Base-by-base conservation (phyloP, 768 basidiomycete genomes). In the Coprinellus micaceus region DNA sequence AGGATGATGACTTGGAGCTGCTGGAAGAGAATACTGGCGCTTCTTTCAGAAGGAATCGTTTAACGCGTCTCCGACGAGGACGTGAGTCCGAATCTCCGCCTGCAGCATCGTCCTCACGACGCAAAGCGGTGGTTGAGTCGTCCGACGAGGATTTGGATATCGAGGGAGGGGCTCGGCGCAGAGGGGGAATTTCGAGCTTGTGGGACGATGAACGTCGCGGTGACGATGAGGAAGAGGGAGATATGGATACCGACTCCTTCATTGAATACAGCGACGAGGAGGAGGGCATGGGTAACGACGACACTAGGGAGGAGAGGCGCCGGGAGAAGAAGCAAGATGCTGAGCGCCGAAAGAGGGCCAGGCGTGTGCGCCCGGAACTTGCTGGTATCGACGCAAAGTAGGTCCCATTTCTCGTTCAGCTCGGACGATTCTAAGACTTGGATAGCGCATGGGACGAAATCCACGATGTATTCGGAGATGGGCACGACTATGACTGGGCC, bases 401-500 rank as follows among this genome's bases (percentile, higher is more conserved):
- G 72, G 90, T 80, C 37, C 48, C 50, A 22, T 39, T 39, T 41
- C 45, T 17, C 28, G 57, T 44, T 48, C 19, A 41, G 25, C 36
- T 44, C 51, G 26, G 17, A 52, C 44, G 29, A 57, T 54, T 58
- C 65, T 61, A 55, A 61, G 30, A n/a, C 43, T 4, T 55, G 59
- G 59, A 2, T 61, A 96, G 93, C 64, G 88, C 93, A 25, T 97
- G 94, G 93, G 88, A 91, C 46, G 97, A 98, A 72, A 89, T 98
- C 25, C 88, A 90, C 59, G 95, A 93, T 57, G 92, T 98, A 1
- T 99, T 99, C 61, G 97, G 97, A 30, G 91, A 95, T 60, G 97
- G 97, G 6, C 86, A 89, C 63, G 95, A 98, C 61, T 99, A 96
- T 68, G 94, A 94, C 63, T 95, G 92, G 89, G 95, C 95, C 12